Evolutionary conservation across 176 grass and related monocot species (phyloP).

Genomic region (Puya raimondii): DNA sequence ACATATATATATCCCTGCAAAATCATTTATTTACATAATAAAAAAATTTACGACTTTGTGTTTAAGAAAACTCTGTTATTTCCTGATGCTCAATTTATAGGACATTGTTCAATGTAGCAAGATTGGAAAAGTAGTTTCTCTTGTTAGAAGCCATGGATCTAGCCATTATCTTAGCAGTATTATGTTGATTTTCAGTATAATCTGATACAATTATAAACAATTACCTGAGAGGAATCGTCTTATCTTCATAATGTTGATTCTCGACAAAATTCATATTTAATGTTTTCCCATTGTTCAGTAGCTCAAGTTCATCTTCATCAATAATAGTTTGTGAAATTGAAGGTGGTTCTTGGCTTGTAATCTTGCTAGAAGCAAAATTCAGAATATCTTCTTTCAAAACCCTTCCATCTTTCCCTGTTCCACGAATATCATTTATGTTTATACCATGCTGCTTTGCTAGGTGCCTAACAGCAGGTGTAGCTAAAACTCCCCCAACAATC

Average conservation of each 20-base stretch:
- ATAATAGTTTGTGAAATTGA: slow-evolving; percentile 11
- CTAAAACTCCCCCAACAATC: slow-evolving; percentile 31
- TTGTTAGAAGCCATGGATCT: too few relatives aligned
- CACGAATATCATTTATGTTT: slow-evolving; percentile 58
- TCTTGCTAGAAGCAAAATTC: slow-evolving; percentile 54
- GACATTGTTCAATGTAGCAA: too few relatives aligned
- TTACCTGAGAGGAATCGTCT: slow-evolving; percentile 66
- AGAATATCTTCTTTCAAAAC: slow-evolving; percentile 85
- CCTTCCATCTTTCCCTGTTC: slow-evolving; percentile 70
- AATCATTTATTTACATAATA: too few relatives aligned
- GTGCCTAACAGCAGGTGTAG: slow-evolving; percentile 73
- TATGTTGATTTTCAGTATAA: not conserved
- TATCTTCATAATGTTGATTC: slow-evolving; percentile 44
- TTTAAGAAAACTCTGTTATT: too few relatives aligned
- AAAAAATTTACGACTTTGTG: too few relatives aligned
- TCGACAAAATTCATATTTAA: slow-evolving; percentile 8
- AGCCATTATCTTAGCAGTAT: too few relatives aligned
- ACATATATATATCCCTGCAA: too few relatives aligned
- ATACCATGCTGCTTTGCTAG: slow-evolving; percentile 67
- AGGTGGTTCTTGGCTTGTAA: slow-evolving; percentile 29
- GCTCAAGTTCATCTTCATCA: slow-evolving; percentile 21
- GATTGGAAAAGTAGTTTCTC: too few relatives aligned
- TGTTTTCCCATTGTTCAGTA: slow-evolving; percentile 27
- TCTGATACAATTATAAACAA: slow-evolving; percentile 7
- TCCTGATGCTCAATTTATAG: too few relatives aligned